Conservation (phyloP, 192 early-diverging fungal species). For the Entomortierella chlamydospora region DNA sequence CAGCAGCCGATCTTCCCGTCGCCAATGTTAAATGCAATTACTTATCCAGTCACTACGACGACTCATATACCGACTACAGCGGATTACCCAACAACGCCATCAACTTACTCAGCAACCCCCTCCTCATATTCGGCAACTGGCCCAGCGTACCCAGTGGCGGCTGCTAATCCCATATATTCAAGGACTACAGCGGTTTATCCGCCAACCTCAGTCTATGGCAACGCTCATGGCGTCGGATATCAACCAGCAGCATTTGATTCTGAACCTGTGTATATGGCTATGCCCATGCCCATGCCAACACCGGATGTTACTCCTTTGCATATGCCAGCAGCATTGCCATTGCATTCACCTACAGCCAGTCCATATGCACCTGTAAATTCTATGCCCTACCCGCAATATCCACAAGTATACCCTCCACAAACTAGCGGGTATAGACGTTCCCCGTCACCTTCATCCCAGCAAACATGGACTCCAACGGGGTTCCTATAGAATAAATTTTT, state of each 20-base stretch:
- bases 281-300: slow-evolving; percentile 10
- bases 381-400: neutral
- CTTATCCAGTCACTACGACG: neutral
- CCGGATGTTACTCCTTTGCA: neutral
- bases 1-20: neutral
- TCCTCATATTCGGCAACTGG: neutral
- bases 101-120: too few relatives aligned
- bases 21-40: neutral
- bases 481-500: neutral
- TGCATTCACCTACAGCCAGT: neutral
- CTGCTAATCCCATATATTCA: neutral
- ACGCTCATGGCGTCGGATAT: neutral
- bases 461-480: neutral
- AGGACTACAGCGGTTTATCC: neutral
- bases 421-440: neutral
- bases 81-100: too few relatives aligned
- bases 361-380: neutral
- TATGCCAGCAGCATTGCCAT: neutral
- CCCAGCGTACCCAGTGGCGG: neutral
- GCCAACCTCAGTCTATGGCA: neutral
- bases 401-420: neutral
- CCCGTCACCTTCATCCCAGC: neutral
- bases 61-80: too few relatives aligned
- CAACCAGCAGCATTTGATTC: neutral
- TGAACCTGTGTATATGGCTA: slow-evolving; percentile 4